Percentiles rank a stretch among this genome's conserved stretches.
Evolutionary conservation across 345 rosid species (phyloP).

Genomic region (Melastoma malabathricum): DNA sequence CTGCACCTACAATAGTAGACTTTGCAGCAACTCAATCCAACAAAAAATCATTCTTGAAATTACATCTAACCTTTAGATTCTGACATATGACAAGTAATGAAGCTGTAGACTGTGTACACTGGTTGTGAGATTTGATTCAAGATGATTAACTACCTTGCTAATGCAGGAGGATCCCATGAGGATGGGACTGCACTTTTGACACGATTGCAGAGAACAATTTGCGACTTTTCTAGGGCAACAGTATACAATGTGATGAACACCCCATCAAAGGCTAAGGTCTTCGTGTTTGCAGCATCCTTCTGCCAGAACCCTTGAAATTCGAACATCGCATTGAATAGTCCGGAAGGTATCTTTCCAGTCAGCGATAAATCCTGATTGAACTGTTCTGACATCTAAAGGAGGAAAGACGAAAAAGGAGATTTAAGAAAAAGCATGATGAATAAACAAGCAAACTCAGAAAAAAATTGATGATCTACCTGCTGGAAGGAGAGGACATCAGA

Average conservation of each 20-base stretch:
- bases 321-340: slow-evolving; percentile 81
- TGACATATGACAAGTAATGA: too few species aligned
- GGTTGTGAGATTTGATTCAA: not conserved
- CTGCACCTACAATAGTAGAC: too few species aligned
- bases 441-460: not conserved
- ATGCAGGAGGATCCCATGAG: slow-evolving; percentile 84
- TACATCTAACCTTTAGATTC: too few species aligned
- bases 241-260: slow-evolving; percentile 70
- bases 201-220: slow-evolving; percentile 52
- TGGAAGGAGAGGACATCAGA: slow-evolving; percentile 84
- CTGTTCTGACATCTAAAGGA: slow-evolving; percentile 83
- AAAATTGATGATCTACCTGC: slow-evolving; percentile 34
- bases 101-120: not conserved
- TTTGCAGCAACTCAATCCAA: too few species aligned
- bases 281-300: slow-evolving; percentile 87
- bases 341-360: slow-evolving; percentile 88
- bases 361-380: slow-evolving; percentile 80
- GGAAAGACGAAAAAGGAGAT: slow-evolving; percentile 4
- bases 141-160: slow-evolving; percentile 45
- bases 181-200: slow-evolving; percentile 79
- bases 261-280: slow-evolving; percentile 87
- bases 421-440: not conserved
- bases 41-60: too few species aligned
- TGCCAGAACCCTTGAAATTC: slow-evolving; percentile 88
- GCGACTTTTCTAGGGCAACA: slow-evolving; percentile 80